phyloP scores from a whole-genome alignment of 2,329 filamentous ascomycete species.

The Dothideomycetidae sp. region DNA sequence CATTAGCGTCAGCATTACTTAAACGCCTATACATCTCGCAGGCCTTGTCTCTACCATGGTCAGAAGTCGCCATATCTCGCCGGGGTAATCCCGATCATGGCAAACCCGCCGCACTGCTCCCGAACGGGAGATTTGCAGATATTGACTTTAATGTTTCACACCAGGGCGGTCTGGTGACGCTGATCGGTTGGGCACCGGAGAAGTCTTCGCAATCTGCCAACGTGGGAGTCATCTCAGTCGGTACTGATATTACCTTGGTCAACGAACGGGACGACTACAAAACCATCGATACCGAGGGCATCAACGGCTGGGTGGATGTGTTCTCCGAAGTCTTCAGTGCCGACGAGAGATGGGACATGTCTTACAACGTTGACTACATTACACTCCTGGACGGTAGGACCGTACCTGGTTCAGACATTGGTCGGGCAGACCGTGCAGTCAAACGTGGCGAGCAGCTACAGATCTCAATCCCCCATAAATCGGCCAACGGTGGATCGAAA shows the following conservation, averaged over 20 bases:
- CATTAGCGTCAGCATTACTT: constrained; percentile 55
- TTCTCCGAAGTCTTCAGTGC: constrained; percentile 56
- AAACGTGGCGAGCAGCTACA: constrained; percentile 25
- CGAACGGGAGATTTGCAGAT: constrained; percentile 25
- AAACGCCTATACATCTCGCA: constrained; percentile 56
- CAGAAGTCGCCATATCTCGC: constrained; percentile 40
- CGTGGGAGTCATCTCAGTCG: constrained; percentile 37
- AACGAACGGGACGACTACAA: constrained; percentile 52
- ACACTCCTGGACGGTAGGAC: constrained; percentile 31
- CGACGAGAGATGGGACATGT: constrained; percentile 49
- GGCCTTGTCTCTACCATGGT: constrained; percentile 46
- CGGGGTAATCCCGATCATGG: constrained; percentile 37
- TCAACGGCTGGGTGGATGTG: constrained; percentile 54
- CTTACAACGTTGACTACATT: constrained; percentile 35
- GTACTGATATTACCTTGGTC: constrained; percentile 64
- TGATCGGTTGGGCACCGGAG: constrained; percentile 38
- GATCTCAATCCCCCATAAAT: constrained; percentile 15
- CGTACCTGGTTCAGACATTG: constrained; percentile 27
- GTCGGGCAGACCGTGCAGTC: constrained; percentile 30
- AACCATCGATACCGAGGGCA: constrained; percentile 46
- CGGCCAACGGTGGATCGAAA: too few relatives aligned
- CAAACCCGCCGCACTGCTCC: constrained; percentile 36
- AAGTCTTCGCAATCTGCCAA: constrained; percentile 9
- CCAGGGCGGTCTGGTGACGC: constrained; percentile 58
- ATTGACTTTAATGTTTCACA: constrained; percentile 67